Base-by-base conservation (phyloP, 129 eudicot genomes). In the Dittrichia graveolens region DNA sequence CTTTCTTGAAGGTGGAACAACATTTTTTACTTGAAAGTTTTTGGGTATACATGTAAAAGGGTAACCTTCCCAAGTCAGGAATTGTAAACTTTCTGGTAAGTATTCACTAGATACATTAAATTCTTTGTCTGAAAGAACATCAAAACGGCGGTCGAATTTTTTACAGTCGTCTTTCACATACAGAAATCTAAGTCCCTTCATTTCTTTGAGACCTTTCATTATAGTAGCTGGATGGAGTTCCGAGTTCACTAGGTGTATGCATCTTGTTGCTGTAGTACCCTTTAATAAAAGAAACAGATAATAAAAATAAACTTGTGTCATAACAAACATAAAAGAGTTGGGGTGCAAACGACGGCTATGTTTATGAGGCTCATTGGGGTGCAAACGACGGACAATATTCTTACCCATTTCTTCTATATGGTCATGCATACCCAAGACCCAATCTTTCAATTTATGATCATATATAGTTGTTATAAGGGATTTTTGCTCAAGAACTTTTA, bases 131-230 rank as follows among this genome's bases (percentile, higher is more conserved):
- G n/a, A n/a, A 14, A 4, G 14, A 12, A 8, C 58, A 15, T 13
- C 13, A 4, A n/a, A n/a, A n/a, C n/a, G n/a, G n/a, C n/a, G n/a
- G n/a, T n/a, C n/a, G n/a, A n/a, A n/a, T n/a, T n/a, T n/a, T n/a
- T n/a, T n/a, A n/a, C n/a, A n/a, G n/a, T n/a, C n/a, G n/a, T n/a
- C n/a, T n/a, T 52, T 14, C 16, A 52, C 8, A 6, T 15, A 7
- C 41, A 63, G 69, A 63, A 8, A 15, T 64, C 52, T 42, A 42
- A 63, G n/a, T n/a, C n/a, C n/a, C n/a, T n/a, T n/a, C n/a, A n/a
- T n/a, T n/a, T n/a, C n/a, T n/a, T n/a, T n/a, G 69, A 63, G 38
- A 8, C 69, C 69, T 63, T 15, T 63, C 50, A 62, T 14, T 40
- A 14, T 5, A 54, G 3, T 61, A 13, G 8, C 8, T 41, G 47